phyloP scores from a whole-genome alignment of 202 grass and related monocot genomes.

The Saccharum hybrid region DNA sequence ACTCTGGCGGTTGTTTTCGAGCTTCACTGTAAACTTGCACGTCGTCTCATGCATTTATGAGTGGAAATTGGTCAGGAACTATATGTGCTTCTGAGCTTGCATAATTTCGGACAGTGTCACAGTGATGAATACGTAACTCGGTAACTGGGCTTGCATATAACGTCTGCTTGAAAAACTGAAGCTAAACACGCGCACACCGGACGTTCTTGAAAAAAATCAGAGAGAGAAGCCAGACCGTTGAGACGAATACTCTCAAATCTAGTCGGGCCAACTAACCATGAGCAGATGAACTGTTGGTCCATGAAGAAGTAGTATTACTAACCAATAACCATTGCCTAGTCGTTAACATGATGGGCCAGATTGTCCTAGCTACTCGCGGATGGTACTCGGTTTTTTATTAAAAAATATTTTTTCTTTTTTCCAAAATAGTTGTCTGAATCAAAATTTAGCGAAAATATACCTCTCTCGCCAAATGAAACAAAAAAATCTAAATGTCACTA shows the following conservation, averaged over 20 bases:
- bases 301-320: not conserved
- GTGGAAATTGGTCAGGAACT: not conserved
- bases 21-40: not conserved
- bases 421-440: too few species aligned
- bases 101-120: not conserved
- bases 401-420: too few species aligned
- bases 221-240: not conserved
- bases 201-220: too few species aligned
- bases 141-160: not conserved
- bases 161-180: not conserved
- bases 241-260: not conserved
- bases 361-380: not conserved
- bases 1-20: not conserved
- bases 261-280: not conserved
- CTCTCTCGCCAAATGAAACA: too few species aligned
- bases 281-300: not conserved
- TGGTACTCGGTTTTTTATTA: not conserved
- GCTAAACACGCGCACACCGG: not conserved
- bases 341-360: not conserved
- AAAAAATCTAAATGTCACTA: too few species aligned
- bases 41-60: constrained; percentile 17
- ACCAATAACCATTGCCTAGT: too few species aligned
- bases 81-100: not conserved
- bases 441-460: too few species aligned
- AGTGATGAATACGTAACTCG: not conserved